A percentile compares a stretch with the other conserved stretches of the same genome.
Conservation (phyloP, 108 stramenopile genomes). For the Fistulifera pelliculosa region DNA sequence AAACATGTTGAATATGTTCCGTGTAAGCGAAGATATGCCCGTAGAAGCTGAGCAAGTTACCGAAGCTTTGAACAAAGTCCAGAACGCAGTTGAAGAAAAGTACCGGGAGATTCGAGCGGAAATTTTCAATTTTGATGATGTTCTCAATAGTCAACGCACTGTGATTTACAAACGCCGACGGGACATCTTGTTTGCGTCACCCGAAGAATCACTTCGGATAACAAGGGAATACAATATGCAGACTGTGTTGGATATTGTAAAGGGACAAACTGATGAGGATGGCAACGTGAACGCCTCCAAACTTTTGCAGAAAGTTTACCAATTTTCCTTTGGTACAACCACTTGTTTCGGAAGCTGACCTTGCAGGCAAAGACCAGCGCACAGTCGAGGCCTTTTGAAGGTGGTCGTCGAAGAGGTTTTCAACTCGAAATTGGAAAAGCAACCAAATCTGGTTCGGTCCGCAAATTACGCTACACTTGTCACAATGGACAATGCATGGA, state of each 20-base stretch:
- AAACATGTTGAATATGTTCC: conserved; percentile 81
- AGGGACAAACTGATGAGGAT: conserved; percentile 54
- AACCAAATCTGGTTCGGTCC: conserved; percentile 52
- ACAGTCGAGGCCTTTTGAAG: conserved; percentile 34
- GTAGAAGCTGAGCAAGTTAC: conserved; percentile 82
- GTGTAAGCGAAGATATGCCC: conserved; percentile 87
- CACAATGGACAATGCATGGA: conserved; percentile 86
- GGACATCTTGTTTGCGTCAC: conserved; percentile 40
- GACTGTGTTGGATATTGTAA: conserved; percentile 65
- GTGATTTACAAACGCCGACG: conserved; percentile 65
- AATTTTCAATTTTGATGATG: conserved; percentile 80
- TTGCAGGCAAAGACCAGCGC: conserved; percentile 42
- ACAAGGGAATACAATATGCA: conserved; percentile 59
- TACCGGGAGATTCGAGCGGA: conserved; percentile 77
- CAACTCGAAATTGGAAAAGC: conserved; percentile 48
- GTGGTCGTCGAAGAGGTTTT: conserved; percentile 71
- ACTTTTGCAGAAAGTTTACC: conserved; percentile 65
- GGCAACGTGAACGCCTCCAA: conserved; percentile 53
- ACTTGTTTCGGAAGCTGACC: conserved; percentile 32
- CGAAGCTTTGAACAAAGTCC: conserved; percentile 77
- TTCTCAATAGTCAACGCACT: conserved; percentile 66
- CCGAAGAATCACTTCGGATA: conserved; percentile 44
- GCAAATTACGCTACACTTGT: conserved; percentile 81
- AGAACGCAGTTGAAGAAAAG: conserved; percentile 78
- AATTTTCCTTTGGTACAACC: conserved; percentile 68